Conservation (phyloP, 2,329 filamentous ascomycete species). For the Fonsecaea erecta region DNA sequence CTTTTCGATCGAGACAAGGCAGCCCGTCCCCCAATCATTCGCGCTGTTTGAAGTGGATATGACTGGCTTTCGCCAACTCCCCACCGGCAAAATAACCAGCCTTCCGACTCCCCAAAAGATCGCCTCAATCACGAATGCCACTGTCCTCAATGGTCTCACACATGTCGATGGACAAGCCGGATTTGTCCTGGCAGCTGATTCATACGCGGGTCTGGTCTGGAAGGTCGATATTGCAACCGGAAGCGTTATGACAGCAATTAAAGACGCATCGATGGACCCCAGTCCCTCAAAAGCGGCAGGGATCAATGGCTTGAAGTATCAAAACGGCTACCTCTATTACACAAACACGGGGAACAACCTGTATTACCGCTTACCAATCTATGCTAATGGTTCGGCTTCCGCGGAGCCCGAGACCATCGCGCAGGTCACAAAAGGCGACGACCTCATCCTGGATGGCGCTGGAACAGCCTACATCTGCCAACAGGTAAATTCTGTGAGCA, state of each 20-base stretch:
- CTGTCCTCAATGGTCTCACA: neutral
- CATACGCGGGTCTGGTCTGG: neutral
- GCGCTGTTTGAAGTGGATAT: slow-evolving; percentile 7
- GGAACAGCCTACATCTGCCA: neutral
- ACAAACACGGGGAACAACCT: neutral
- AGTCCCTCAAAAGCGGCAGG: neutral
- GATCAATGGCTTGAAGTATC: neutral
- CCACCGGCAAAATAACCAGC: neutral
- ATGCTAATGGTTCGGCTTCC: neutral
- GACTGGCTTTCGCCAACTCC: neutral
- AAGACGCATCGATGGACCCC: neutral
- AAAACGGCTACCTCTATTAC: neutral
- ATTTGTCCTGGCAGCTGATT: neutral
- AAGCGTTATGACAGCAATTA: neutral
- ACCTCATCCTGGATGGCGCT: neutral
- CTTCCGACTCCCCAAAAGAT: neutral
- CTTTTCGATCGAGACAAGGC: slow-evolving; percentile 8
- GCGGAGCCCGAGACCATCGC: neutral
- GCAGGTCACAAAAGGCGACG: neutral
- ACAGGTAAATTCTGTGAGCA: neutral
- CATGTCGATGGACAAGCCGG: neutral
- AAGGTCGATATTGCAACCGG: neutral
- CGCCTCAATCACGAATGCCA: neutral
- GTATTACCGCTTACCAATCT: neutral
- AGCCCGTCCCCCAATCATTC: slow-evolving; percentile 7